Evolutionary conservation across 768 basidiomycete species (phyloP), one percentile per base, ranked within the genome.

Genomic region (Pleurotus citrinopileatus): DNA sequence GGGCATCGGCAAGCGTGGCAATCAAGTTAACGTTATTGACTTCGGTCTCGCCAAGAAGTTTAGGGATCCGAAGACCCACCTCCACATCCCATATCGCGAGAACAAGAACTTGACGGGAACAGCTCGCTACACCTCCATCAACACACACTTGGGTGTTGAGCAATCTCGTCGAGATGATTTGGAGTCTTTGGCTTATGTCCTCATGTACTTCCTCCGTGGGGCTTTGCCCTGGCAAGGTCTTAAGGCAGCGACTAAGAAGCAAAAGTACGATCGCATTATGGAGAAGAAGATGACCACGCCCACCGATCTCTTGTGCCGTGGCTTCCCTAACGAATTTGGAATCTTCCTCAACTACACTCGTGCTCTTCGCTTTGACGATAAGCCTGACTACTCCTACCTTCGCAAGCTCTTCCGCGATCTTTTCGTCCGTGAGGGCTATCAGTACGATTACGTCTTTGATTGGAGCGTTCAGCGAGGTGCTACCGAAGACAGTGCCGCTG

Each of bases 271-370:
- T 73, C 89, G 97, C 57, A 99, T 99, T 77, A 99, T 99, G 97
- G 97, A 99, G 77, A 99, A 99, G 85, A 99, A 99, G 85, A 98
- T 99, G 94, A 98, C 97, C 32, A 97, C 94, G 0, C 92, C 94
- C 12, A 95, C 92, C 47, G 94, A 98, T 69, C 79, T 96, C 55
- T 85, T 99, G 25, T 98, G 96, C 78, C 94, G 96, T 61, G 94
- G 93, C n/a, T 98, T 97, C 83, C 96, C 97, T 57, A 95, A 94
- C 77, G 97, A 99, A 75, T 97, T 98, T 60, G 96, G 94, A 37
- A 97, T 98, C 63, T 98, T 98, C 83, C 77, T 99, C 65, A 99
- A 98, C 78, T 99, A 98, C 75, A 96, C 95, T 57, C 93, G 97
- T 54, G 95, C 96, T 38, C 89, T 99, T 56, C 93, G 96, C 65